Conservation (phyloP, 2,329 filamentous ascomycete genomes). For the Sordariomycetes sp. region DNA sequence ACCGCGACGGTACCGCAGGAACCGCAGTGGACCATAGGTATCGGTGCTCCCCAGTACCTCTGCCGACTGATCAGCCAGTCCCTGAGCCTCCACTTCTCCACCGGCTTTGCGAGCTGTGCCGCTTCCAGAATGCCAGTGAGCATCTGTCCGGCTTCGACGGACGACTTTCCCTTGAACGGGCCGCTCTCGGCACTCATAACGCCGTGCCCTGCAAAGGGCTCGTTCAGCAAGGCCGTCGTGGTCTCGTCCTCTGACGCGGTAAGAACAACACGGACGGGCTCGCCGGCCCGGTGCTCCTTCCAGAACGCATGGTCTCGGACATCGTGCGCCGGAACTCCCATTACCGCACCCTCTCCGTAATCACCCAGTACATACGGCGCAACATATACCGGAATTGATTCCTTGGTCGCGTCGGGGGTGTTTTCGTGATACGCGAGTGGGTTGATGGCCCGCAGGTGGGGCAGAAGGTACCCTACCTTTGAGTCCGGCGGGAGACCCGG, state of each 20-base stretch:
- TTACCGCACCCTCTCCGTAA: constrained; percentile 78
- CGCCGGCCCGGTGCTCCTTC: constrained; percentile 50
- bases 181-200: constrained; percentile 54
- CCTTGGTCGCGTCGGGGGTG: constrained; percentile 34
- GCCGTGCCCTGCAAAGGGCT: constrained; percentile 53
- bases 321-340: constrained; percentile 87
- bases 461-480: constrained; percentile 56
- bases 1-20: constrained; percentile 71
- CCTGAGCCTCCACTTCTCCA: constrained; percentile 65
- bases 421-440: constrained; percentile 45
- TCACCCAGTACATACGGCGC: constrained; percentile 77
- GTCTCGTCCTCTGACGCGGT: constrained; percentile 33
- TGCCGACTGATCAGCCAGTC: constrained; percentile 93
- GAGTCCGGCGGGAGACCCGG: constrained; percentile 38
- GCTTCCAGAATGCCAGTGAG: constrained; percentile 45
- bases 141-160: constrained; percentile 44
- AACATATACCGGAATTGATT: constrained; percentile 60
- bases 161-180: constrained; percentile 48
- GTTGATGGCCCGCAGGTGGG: constrained; percentile 47
- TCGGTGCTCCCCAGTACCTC: constrained; percentile 82
- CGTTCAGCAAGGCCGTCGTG: constrained; percentile 25
- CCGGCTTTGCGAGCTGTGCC: constrained; percentile 43
- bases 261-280: constrained; percentile 52
- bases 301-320: constrained; percentile 68
- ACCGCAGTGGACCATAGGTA: constrained; percentile 73